Percentiles rank a stretch among this genome's conserved stretches.
phyloP scores from a whole-genome alignment of 2,329 filamentous ascomycete genomes.

The Fusarium denticulatum region DNA sequence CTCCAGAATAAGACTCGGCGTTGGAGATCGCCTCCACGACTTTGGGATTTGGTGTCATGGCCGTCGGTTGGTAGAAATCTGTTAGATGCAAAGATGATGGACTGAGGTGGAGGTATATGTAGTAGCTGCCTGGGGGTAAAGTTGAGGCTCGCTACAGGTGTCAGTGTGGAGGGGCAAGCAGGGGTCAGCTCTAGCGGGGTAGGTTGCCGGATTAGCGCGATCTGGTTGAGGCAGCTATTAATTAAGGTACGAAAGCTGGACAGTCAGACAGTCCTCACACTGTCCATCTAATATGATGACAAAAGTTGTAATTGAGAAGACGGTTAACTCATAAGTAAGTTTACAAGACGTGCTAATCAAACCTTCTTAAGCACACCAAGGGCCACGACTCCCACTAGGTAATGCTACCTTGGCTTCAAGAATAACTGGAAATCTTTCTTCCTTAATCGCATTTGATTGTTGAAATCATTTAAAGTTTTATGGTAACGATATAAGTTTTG shows the following conservation, averaged over 20 bases:
- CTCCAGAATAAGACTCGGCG: conserved; percentile 50
- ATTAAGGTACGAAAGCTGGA: no score
- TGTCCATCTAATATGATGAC: neutral
- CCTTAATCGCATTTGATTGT: neutral
- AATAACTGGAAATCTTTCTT: neutral
- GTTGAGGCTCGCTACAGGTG: conserved; percentile 28
- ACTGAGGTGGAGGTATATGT: conserved; percentile 21
- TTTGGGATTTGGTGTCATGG: conserved; percentile 53
- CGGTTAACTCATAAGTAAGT: no score
- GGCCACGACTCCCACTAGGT: neutral
- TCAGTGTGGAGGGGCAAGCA: conserved; percentile 37
- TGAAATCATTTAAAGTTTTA: neutral
- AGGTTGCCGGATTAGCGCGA: conserved; percentile 25
- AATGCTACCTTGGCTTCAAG: neutral
- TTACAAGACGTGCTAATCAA: neutral
- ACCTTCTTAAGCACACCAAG: neutral
- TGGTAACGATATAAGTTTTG: neutral
- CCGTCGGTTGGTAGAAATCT: conserved; percentile 1
- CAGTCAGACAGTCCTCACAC: no score
- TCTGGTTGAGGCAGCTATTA: conserved; percentile 4
- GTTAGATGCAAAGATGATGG: conserved; percentile 1
- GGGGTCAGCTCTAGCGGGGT: conserved; percentile 41
- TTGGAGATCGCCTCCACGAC: conserved; percentile 56
- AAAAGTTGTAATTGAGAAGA: neutral
- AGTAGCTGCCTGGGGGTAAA: conserved; percentile 25